Evolutionary conservation across 2,329 filamentous ascomycete species (phyloP).

Genomic region (Alternaria viburni): DNA sequence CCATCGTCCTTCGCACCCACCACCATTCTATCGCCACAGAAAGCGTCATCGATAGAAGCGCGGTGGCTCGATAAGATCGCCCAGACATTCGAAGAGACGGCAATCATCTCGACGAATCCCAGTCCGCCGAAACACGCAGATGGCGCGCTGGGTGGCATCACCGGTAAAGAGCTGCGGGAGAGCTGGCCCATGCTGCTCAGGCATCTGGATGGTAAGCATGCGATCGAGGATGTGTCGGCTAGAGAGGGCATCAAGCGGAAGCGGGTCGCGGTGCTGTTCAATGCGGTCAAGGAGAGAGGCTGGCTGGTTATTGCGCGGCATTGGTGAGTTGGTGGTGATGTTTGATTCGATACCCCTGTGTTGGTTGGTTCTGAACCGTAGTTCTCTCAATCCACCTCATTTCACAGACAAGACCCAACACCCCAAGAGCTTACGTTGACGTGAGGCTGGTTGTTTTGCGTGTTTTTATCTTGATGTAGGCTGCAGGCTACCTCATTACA

Average conservation of each 20-base stretch:
- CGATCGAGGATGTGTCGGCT: constrained; percentile 85
- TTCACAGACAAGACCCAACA: not conserved
- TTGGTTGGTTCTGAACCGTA: not conserved
- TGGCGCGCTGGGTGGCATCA: constrained; percentile 21
- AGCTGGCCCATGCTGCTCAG: constrained; percentile 77
- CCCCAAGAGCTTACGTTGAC: not conserved
- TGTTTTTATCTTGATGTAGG: not conserved
- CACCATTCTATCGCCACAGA: constrained; percentile 75
- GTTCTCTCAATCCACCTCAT: not conserved
- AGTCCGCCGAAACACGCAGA: constrained; percentile 31
- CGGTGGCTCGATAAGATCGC: constrained; percentile 64
- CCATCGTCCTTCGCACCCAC: constrained; percentile 35
- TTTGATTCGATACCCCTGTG: not conserved
- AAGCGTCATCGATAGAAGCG: constrained; percentile 78
- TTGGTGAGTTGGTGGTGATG: constrained; percentile 32
- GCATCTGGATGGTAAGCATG: constrained; percentile 86
- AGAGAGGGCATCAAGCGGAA: constrained; percentile 87
- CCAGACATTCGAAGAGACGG: constrained; percentile 44
- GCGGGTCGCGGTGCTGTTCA: constrained; percentile 59
- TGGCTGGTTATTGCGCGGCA: constrained; percentile 56
- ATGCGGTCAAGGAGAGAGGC: constrained; percentile 73
- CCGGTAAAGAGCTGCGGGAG: constrained; percentile 56
- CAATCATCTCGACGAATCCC: constrained; percentile 39
- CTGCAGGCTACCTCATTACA: not conserved
- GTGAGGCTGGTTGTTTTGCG: not conserved